Conservation (phyloP, 805 yeast genomes). For the Priceomyces medius region DNA sequence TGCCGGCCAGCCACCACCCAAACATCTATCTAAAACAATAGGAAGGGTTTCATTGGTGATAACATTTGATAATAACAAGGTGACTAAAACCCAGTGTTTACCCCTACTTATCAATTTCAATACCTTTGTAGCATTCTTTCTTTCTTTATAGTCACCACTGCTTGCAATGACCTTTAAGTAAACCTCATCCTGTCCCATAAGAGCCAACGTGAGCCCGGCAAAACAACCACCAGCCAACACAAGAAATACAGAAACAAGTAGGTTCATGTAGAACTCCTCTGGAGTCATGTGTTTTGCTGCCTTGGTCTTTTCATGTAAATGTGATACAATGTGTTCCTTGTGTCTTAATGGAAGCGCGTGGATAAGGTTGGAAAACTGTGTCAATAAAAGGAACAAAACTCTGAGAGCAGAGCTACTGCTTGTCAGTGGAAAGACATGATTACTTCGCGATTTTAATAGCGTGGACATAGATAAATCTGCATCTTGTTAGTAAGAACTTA, state of each 20-base stretch:
- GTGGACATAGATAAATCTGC: conserved; percentile 15
- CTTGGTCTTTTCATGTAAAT: conserved; percentile 12
- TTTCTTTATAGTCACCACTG: conserved; percentile 76
- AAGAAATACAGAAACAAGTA: conserved; percentile 54
- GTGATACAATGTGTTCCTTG: conserved; percentile 8
- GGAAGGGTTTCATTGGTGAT: conserved; percentile 94
- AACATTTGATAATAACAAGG: conserved; percentile 79
- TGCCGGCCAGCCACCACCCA: conserved; percentile 98
- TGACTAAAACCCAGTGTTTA: conserved; percentile 95
- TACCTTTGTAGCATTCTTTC: conserved; percentile 68
- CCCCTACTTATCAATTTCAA: conserved; percentile 72
- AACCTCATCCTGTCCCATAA: conserved; percentile 98
- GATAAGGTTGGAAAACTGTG: conserved; percentile 33
- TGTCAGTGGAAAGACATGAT: conserved; percentile 25
- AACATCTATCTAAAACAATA: conserved; percentile 83
- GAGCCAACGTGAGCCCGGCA: conserved; percentile 90
- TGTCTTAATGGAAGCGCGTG: conserved; percentile 33
- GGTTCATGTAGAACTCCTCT: conserved; percentile 46
- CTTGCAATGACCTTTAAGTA: conserved; percentile 85
- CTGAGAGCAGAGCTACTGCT: conserved; percentile 18
- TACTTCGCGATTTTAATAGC: conserved; percentile 27
- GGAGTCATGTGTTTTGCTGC: conserved; percentile 23
- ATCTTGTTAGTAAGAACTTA: conserved; percentile 5
- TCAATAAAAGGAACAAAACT: conserved; percentile 30
- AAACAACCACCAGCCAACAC: conserved; percentile 85